Base-by-base conservation (phyloP, 2,329 filamentous ascomycete genomes). In the Xylogone sp. region DNA sequence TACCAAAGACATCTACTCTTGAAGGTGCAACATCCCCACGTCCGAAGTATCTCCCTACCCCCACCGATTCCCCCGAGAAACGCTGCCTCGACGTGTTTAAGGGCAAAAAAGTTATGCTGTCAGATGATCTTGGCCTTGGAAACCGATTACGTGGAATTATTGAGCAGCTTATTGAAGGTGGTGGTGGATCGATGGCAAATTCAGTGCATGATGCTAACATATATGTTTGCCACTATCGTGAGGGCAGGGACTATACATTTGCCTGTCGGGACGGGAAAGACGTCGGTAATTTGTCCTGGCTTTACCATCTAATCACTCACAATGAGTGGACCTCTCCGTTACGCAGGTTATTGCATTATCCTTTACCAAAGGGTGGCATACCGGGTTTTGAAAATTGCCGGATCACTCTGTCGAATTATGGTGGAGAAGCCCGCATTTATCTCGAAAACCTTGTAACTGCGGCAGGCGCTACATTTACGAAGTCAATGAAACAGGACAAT, bases 361-460 rank as follows among this genome's bases (percentile, higher is more conserved):
- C 94, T 0, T 66, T 96, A 13, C 88, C 92, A 4, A 82, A 80
- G 45, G 68, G 84, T 8, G 89, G 90, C 1, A 84, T 99, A 31
- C 82, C 86, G 0, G 92, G 90, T 0, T 97, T 99, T 65, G 69
- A 87, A 53, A 75, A 79, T 7, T 76, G 88, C 67, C 83, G 79
- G 48, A 94, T 99, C 62, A 96, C 91, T 52, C 78, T 99, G 5
- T 97, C 94, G 5, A 99, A 97, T 68, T 99, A 99, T 66, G 90
- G 90, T 44, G 94, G 94, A 27, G 94, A 99, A 68, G 90, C 94
- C 16, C 84, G 94, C 45, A 84, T 90, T 48, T 99, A 97, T 63
- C 78, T 99, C 3, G 92, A 97, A 69, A 97, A 96, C 60, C 78
- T 99, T 34, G 87, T 97, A 61, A 83, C 77, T 54, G 91, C 91